phyloP scores from a whole-genome alignment of 495 filamentous ascomycete genomes.

The Xylaria telfairii region DNA sequence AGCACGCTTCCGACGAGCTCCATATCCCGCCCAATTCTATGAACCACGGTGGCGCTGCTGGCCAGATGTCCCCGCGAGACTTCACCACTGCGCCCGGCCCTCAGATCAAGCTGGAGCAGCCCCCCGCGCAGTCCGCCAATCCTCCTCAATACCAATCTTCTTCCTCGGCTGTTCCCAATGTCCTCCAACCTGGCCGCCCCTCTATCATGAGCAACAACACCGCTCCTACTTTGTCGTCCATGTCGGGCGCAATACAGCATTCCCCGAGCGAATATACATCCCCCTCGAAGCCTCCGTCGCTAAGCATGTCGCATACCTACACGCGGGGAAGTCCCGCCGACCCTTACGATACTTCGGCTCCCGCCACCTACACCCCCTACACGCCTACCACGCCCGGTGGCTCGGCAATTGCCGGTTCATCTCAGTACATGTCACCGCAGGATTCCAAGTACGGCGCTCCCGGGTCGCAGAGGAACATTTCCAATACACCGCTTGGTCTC shows the following conservation, averaged over 20 bases:
- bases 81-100: constrained; percentile 55
- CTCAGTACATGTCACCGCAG: constrained; percentile 72
- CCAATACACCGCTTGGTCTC: constrained; percentile 87
- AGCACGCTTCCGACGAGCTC: constrained; percentile 67
- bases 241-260: constrained; percentile 59
- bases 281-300: constrained; percentile 68
- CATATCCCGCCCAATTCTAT: constrained; percentile 69
- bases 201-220: constrained; percentile 68
- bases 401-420: constrained; percentile 42
- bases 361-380: constrained; percentile 74
- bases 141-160: constrained; percentile 59
- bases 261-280: constrained; percentile 65
- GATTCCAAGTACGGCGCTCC: constrained; percentile 69
- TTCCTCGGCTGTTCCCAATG: constrained; percentile 66
- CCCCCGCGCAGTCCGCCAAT: constrained; percentile 51
- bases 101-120: constrained; percentile 70
- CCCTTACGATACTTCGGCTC: constrained; percentile 60
- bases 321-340: constrained; percentile 84
- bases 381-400: constrained; percentile 68
- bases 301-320: constrained; percentile 67
- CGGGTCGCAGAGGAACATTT: constrained; percentile 73
- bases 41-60: constrained; percentile 42
- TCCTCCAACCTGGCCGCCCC: constrained; percentile 76
- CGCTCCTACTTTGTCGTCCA: constrained; percentile 72
- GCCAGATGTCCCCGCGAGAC: constrained; percentile 57